Evolutionary conservation across 306 rosid genomes (phyloP).

Genomic region (Hippophae tibetana): DNA sequence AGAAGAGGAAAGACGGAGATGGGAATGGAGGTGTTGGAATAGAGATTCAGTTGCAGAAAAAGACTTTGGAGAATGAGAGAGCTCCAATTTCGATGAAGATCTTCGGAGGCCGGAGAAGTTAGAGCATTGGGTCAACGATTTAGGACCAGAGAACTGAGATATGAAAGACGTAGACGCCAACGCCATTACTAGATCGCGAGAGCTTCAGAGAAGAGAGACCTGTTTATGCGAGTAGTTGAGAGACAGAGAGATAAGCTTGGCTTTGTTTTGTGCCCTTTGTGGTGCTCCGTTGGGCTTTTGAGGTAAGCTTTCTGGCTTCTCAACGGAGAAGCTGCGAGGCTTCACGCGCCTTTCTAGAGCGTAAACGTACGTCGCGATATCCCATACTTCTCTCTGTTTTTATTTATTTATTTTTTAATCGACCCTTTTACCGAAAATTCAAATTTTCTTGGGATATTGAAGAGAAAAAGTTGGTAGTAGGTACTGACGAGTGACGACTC

Average conservation of each 20-base stretch:
- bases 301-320: constrained; percentile 6
- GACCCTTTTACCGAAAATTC: no score
- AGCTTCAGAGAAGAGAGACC: not conserved
- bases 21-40: constrained; percentile 41
- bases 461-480: no score
- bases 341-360: constrained; percentile 16
- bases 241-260: not conserved
- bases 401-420: no score
- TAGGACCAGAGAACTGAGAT: constrained; percentile 53
- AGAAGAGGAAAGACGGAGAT: constrained; percentile 53
- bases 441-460: no score
- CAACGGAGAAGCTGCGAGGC: not conserved
- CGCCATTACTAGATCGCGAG: constrained; percentile 38
- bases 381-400: no score
- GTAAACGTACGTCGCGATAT: not conserved
- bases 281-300: constrained; percentile 15
- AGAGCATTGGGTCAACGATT: constrained; percentile 21
- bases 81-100: constrained; percentile 39
- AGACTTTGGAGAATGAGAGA: constrained; percentile 18
- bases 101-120: constrained; percentile 53
- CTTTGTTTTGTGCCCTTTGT: not conserved
- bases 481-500: no score
- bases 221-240: not conserved
- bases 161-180: constrained; percentile 69
- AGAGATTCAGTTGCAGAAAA: constrained; percentile 26